phyloP scores from a whole-genome alignment of 495 filamentous ascomycete species.

The Delitschia confertaspora region DNA sequence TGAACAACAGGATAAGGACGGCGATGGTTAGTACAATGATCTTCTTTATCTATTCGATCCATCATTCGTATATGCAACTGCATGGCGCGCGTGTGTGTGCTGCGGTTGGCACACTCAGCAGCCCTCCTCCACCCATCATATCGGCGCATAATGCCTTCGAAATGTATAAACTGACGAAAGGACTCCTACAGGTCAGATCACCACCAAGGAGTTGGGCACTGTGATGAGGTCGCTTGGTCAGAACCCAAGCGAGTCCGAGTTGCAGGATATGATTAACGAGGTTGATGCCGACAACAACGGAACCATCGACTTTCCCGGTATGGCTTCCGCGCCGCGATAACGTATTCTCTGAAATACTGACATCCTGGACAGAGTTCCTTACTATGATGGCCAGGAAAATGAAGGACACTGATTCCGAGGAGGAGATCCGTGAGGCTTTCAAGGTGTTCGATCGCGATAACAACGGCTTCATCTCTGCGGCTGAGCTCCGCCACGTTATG shows the following conservation, averaged over 20 bases:
- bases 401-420: slow-evolving; percentile 99
- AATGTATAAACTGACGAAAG: background rate
- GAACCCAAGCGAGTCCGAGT: slow-evolving; percentile 96
- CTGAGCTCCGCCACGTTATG: slow-evolving; percentile 98
- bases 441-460: slow-evolving; percentile 99
- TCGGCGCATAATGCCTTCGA: background rate
- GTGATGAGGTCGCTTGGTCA: slow-evolving; percentile 99
- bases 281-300: slow-evolving; percentile 99
- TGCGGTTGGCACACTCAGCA: too few species aligned
- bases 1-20: slow-evolving; percentile 84
- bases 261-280: slow-evolving; percentile 99
- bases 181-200: slow-evolving; percentile 92
- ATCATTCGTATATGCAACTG: too few species aligned
- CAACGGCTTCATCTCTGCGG: slow-evolving; percentile 98
- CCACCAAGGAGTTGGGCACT: slow-evolving; percentile 96
- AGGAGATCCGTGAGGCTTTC: slow-evolving; percentile 93
- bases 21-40: slow-evolving; percentile 98
- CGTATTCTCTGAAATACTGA: slow-evolving; percentile 2
- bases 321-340: background rate
- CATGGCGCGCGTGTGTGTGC: too few species aligned
- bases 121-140: background rate
- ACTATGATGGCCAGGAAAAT: slow-evolving; percentile 99
- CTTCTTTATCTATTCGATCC: too few species aligned
- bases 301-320: slow-evolving; percentile 98
- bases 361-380: slow-evolving; percentile 65